phyloP scores from a whole-genome alignment of 345 rosid genomes.

The Diplotaxis tenuifolia region DNA sequence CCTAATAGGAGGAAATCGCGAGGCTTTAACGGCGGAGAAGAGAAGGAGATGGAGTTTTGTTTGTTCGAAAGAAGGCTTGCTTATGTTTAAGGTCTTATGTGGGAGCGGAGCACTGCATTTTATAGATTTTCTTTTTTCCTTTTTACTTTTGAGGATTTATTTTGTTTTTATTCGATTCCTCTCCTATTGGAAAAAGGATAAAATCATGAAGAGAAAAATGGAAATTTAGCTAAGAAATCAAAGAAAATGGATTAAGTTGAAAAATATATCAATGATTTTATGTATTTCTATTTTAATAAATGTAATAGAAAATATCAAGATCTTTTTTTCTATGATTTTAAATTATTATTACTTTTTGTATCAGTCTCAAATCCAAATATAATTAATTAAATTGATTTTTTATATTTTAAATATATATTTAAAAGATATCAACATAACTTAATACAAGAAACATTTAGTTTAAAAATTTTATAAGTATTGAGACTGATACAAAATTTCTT shows the following conservation, averaged over 20 bases:
- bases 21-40: background rate
- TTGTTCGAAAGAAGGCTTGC: conserved; percentile 18
- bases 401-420: background rate
- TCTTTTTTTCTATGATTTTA: background rate
- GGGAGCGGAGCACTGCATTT: conserved; percentile 30
- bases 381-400: background rate
- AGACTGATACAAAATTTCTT: too few species aligned
- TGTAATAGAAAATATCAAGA: background rate
- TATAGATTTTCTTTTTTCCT: conserved; percentile 9
- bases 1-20: conserved; percentile 4
- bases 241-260: background rate
- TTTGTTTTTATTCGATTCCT: conserved; percentile 10
- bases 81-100: conserved; percentile 32
- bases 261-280: background rate
- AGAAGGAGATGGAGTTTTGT: conserved; percentile 30
- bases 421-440: background rate
- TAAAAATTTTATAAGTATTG: background rate
- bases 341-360: background rate
- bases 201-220: background rate
- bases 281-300: background rate
- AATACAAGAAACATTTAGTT: background rate
- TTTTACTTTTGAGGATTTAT: background rate
- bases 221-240: background rate
- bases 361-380: background rate
- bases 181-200: background rate